A percentile compares a stretch with the other conserved stretches of the same genome.
Conservation (phyloP, 495 filamentous ascomycete species). For the Parachaetomium inaequale region DNA sequence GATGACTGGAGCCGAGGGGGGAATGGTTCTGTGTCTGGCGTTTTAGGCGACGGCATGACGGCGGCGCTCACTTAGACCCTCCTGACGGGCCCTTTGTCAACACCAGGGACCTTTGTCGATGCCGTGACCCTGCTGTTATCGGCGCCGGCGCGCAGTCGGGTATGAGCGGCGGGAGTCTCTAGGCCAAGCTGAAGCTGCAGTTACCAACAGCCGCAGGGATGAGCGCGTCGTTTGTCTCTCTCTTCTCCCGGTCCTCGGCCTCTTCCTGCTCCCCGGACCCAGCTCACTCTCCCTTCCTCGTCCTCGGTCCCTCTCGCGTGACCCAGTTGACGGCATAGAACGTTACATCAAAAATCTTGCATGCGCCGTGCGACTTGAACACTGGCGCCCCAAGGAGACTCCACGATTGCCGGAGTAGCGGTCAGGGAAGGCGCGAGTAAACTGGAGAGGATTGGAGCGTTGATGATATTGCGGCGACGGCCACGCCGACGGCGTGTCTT, state of each 20-base stretch:
- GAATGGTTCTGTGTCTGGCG: too few relatives aligned
- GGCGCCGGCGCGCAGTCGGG: neutral
- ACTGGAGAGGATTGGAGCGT: neutral
- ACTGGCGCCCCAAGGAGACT: neutral
- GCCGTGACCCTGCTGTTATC: neutral
- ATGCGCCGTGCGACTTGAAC: conserved; percentile 10
- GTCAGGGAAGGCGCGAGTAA: neutral
- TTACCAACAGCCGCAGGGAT: neutral
- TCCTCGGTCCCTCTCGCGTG: neutral
- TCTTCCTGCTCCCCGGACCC: neutral
- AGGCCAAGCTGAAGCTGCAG: neutral
- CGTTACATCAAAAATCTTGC: neutral
- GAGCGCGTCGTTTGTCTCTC: neutral
- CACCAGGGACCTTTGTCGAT: neutral
- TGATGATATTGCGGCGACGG: conserved; percentile 1
- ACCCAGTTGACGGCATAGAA: neutral
- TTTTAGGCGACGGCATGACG: neutral
- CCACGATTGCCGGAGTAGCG: neutral
- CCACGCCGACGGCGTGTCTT: neutral
- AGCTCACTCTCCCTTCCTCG: neutral
- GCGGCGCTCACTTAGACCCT: neutral
- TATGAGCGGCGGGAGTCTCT: neutral
- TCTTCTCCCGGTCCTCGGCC: neutral
- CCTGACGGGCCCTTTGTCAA: neutral
- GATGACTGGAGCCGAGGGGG: too few relatives aligned